Base-by-base conservation (phyloP, 2,329 filamentous ascomycete species). In the Aciculosporium take region DNA sequence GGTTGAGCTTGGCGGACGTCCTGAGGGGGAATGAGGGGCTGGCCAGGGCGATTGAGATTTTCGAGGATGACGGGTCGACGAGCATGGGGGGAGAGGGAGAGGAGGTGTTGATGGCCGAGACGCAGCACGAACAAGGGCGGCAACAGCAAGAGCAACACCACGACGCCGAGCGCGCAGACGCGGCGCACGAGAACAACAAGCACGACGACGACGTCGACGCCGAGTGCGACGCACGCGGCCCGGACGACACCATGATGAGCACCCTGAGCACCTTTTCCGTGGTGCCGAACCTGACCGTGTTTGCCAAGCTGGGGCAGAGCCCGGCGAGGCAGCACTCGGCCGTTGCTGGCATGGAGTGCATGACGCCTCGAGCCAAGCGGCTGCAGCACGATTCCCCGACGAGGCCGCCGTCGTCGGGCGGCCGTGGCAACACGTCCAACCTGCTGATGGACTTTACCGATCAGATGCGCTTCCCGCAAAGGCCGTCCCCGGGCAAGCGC, bases 241-340 rank as follows among this genome's bases (percentile, higher is more conserved):
- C 71, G 1, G 81, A 86, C 49, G 80, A 85, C 50, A 82, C 79
- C 34, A 63, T 81, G 73, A 69, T 86, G 59, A 94, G 85, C 69
- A 80, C 80, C 3, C 83, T 94, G 57, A 94, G 86, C 65, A 78
- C 74, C 10, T 95, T 95, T 61, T 95, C 89, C 1, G 86, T 85
- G 7, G 76, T 94, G 41, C 86, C 86, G 5, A 85, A 89, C 52
- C 76, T 91, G 76, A 91, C 86, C 17, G 79, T 80, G 53, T 86
- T 93, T 53, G 80, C 84, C 7, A 79, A 78, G 48, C 64, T 91
- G 41, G 77, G 79, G 42, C 75, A 81, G 46, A 81, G 71, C 32
- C 76, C 79, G 12, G 65, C 67, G 20, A 80, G 75, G 52, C 59
- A 61, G n/a, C n/a, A n/a, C n/a, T n/a, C n/a, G n/a, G n/a, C n/a